These are phyloP conservation scores for Rhinocladiella similis DNA, from an alignment of 2,329 filamentous ascomycete species.

Conservation along the genomic window DNA sequence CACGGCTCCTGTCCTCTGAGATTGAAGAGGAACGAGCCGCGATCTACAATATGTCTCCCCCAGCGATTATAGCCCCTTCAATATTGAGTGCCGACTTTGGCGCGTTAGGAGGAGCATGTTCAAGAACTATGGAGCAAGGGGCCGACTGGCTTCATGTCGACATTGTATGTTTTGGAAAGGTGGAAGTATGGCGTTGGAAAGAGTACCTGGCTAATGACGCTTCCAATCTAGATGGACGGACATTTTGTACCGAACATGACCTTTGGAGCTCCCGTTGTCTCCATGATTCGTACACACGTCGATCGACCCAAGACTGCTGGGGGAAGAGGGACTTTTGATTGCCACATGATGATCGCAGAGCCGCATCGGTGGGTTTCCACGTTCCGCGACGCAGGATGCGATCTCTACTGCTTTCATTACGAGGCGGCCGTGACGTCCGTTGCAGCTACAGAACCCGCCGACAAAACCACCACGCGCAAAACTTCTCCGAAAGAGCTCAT, in stretches of 20 bases:
- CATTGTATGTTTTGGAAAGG: constrained; percentile 59
- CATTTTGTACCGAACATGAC: constrained; percentile 99
- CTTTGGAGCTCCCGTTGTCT: constrained; percentile 91
- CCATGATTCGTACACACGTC: constrained; percentile 86
- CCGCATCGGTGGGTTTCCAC: constrained; percentile 98
- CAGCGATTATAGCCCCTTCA: constrained; percentile 95
- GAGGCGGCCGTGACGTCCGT: constrained; percentile 85
- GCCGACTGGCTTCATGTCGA: constrained; percentile 95
- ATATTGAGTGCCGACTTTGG: constrained; percentile 97
- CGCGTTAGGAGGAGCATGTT: constrained; percentile 81
- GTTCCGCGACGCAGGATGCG: constrained; percentile 89
- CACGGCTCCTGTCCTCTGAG: too few relatives aligned
- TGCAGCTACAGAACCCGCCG: constrained; percentile 76
- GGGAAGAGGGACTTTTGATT: constrained; percentile 93
- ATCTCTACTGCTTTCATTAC: constrained; percentile 99
- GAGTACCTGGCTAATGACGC: neutral
- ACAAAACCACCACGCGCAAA: constrained; percentile 62
- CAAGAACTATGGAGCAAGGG: constrained; percentile 78
- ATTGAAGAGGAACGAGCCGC: too few relatives aligned
- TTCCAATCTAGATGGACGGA: constrained; percentile 69
- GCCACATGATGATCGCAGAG: constrained; percentile 99
- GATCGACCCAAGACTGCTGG: constrained; percentile 67
- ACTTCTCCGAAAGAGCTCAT: constrained; percentile 85
- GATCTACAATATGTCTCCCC: constrained; percentile 70
- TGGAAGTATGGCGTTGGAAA: neutral